Base-by-base conservation (phyloP, 495 filamentous ascomycete species). In the Annulohypoxylon maeteangense region DNA sequence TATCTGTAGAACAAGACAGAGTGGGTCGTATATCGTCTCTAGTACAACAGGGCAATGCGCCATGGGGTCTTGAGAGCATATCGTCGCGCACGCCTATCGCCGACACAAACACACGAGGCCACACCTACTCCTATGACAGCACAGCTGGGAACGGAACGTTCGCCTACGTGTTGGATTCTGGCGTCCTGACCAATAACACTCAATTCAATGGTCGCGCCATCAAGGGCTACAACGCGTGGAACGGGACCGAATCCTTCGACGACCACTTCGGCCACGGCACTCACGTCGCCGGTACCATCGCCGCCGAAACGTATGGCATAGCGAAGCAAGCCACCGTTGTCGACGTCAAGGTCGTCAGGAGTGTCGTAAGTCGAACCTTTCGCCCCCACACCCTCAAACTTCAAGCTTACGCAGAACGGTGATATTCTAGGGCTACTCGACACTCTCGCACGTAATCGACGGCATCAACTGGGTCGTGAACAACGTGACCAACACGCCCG, bases 171-270 rank as follows among this genome's bases (percentile, higher is more conserved):
- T 74, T 85, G 54, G 83, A 81, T 50, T 73, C 78, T 4, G 87
- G 87, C 31, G 81, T 88, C 64, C 76, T 80, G 34, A 79, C 72
- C 32, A 63, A 70, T 5, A 86, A 89, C 73, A 67, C 45, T 48
- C 71, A 88, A 38, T 89, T 89, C 45, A 83, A 68, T 0, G 84
- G 84, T 20, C 87, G 87, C 69, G 85, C 84, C 50, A 77, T 60
- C 47, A 81, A 77, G 60, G 86, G 85, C 32, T 81, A 79, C 62
- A 88, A 87, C 75, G 58, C 72, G 20, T 69, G 62, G 42, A 62
- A 69, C n/a, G 76, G 68, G 22, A 66, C 62, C 8, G 62, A 68
- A 27, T 66, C 74, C 58, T 67, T 76, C 53, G 73, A 79, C 60
- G 83, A 86, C 50, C 60, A 76, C n/a, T 76, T 78, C 67, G 83